Evolutionary conservation across 495 filamentous ascomycete species (phyloP).

Genomic region (Penicillium goetzii): DNA sequence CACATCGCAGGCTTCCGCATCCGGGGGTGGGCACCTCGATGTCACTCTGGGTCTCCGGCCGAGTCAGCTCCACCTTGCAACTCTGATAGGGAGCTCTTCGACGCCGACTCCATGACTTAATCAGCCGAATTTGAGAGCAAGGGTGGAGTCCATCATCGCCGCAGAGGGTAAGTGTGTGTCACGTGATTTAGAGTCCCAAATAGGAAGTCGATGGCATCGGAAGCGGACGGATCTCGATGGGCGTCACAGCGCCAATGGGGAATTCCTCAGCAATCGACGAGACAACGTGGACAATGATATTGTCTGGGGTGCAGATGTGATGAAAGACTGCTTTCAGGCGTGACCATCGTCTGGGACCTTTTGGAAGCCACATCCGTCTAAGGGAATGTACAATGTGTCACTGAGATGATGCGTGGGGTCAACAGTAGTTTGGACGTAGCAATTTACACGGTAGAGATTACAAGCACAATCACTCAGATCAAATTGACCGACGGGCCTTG

Average conservation of each 20-base stretch:
- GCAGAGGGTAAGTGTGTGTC: slow-evolving; percentile 10
- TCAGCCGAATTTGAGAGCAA: slow-evolving; percentile 6
- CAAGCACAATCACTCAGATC: neutral
- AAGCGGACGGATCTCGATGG: slow-evolving; percentile 16
- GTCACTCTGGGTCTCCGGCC: slow-evolving; percentile 27
- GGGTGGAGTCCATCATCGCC: neutral
- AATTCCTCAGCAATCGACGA: slow-evolving; percentile 18
- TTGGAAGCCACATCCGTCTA: neutral
- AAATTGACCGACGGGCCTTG: neutral
- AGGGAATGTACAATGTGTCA: slow-evolving; percentile 13
- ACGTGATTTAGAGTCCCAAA: slow-evolving; percentile 23
- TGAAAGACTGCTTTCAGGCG: slow-evolving; percentile 6
- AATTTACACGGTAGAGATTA: neutral
- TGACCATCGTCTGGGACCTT: neutral
- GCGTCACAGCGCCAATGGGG: slow-evolving; percentile 11
- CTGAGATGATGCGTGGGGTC: neutral
- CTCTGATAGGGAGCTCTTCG: slow-evolving; percentile 8
- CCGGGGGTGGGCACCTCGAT: slow-evolving; percentile 24
- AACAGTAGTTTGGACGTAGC: neutral
- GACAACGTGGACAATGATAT: slow-evolving; percentile 8
- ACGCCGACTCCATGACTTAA: neutral
- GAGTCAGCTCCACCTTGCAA: slow-evolving; percentile 9
- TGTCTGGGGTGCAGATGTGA: neutral
- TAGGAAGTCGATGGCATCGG: slow-evolving; percentile 19
- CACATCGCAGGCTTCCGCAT: slow-evolving; percentile 30